These are phyloP conservation scores for Epichloe brachyelytri DNA, from an alignment of 2,329 filamentous ascomycete genomes.

Conservation along the genomic window DNA sequence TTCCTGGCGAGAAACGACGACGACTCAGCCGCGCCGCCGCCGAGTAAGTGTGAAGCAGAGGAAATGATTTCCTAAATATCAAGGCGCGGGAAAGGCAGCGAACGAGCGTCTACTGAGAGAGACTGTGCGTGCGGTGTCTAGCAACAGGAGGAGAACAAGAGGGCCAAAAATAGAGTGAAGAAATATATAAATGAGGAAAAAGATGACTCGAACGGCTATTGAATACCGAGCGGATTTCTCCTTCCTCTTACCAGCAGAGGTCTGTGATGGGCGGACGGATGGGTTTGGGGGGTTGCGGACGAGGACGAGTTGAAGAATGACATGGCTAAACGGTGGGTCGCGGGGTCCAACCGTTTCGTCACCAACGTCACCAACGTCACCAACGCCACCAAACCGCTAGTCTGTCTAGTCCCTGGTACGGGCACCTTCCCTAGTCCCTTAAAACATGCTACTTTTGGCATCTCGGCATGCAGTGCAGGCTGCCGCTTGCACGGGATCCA, in stretches of 20 bases:
- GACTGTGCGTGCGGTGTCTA: neutral
- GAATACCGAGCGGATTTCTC: no score
- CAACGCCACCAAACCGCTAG: no score
- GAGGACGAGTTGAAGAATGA: no score
- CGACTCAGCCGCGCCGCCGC: no score
- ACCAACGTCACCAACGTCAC: neutral
- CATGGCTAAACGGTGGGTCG: neutral
- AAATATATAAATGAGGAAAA: neutral
- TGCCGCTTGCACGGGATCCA: neutral
- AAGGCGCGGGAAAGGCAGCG: no score
- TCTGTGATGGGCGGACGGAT: neutral
- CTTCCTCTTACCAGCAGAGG: conserved; percentile 6
- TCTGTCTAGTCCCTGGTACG: no score
- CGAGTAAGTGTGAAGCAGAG: no score
- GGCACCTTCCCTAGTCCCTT: no score
- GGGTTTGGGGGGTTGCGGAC: neutral
- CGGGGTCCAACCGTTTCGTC: neutral
- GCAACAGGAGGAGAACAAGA: neutral
- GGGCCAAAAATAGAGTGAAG: neutral
- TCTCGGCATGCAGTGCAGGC: neutral
- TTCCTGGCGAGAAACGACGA: no score
- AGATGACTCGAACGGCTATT: neutral
- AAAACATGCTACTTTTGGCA: neutral
- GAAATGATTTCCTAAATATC: no score
- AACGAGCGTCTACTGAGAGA: neutral